Evolutionary conservation across 345 rosid genomes (phyloP), one percentile per base, ranked within the genome.

Genomic region (Populus deltoides): DNA sequence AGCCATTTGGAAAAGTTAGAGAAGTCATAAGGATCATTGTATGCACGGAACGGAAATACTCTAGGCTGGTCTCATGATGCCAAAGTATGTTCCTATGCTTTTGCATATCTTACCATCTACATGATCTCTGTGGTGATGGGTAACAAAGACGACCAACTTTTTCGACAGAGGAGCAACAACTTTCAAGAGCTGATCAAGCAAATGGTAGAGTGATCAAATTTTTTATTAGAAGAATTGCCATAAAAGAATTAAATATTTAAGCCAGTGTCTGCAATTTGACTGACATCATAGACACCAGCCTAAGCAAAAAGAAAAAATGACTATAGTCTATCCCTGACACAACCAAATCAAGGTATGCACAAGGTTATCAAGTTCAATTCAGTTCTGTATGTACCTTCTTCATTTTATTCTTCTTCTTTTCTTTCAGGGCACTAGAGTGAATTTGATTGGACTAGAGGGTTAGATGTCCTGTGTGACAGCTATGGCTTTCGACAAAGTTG

Each of bases 41-140:
- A 41, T 41, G 3, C 13, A 41, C 11, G 13, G 45, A 41, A 12
- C 11, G 4, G 13, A 38, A 41, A 10, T 41, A 41, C 45, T 41
- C 45, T 41, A 41, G 3, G 15, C 45, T 41, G 45, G 13, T 41
- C 45, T 45, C 17, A 45, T 45, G 51, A 45, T 45, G 16, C 51
- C 51, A 45, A 45, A 20, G 25, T 63, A 41, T 29, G 38, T 24
- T 22, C 70, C 8, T 61, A 39, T 43, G 65, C 45, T 68, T 38
- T 35, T 18, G 11, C 61, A 25, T 38, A 75, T 35, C 83, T 43
- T 83, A 94, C 98, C 98, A 68, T 89, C 96, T 81, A 92, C 85
- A 85, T 93, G 97, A 85, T 94, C 98, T 63, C 7, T 86, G 70
- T 94, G 99, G 80, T 92, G 97, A 84, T 94, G 99, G 33, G 99